A percentile compares a stretch with the other conserved stretches of the same genome.
These are phyloP conservation scores for Elsinoe arachidis DNA, from an alignment of 2,329 filamentous ascomycete species.

Conservation along the genomic window DNA sequence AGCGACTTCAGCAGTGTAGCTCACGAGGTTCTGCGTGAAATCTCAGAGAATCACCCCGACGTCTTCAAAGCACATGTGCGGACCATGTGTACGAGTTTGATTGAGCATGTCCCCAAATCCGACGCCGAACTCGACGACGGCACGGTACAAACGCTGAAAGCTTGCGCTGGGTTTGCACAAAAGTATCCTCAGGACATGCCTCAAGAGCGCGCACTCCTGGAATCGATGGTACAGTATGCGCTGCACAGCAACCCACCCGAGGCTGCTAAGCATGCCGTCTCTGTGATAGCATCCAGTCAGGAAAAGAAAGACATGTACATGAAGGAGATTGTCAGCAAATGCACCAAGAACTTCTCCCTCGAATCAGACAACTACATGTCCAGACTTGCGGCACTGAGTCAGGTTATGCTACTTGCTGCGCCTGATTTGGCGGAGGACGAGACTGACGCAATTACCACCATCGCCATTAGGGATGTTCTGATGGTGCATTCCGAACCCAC, in stretches of 20 bases:
- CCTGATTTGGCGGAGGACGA: conserved; percentile 60
- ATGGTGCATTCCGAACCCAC: conserved; percentile 52
- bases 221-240: conserved; percentile 75
- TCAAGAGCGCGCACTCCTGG: conserved; percentile 67
- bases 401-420: conserved; percentile 67
- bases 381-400: conserved; percentile 62
- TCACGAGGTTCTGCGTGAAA: conserved; percentile 84
- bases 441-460: conserved; percentile 67
- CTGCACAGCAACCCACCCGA: conserved; percentile 71
- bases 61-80: conserved; percentile 89
- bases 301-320: conserved; percentile 77
- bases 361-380: conserved; percentile 64
- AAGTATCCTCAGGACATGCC: conserved; percentile 79
- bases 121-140: conserved; percentile 59
- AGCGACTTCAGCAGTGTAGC: conserved; percentile 63
- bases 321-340: conserved; percentile 70
- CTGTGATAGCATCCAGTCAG: conserved; percentile 70
- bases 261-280: conserved; percentile 87
- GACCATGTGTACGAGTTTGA: conserved; percentile 78
- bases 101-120: conserved; percentile 67
- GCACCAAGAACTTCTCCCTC: conserved; percentile 65
- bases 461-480: conserved; percentile 67
- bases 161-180: conserved; percentile 83
- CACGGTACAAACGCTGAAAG: conserved; percentile 85
- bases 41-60: conserved; percentile 79